A percentile compares a stretch with the other conserved stretches of the same genome.
Conservation (phyloP, 768 basidiomycete genomes). For the Cystobasidium ongulense region DNA sequence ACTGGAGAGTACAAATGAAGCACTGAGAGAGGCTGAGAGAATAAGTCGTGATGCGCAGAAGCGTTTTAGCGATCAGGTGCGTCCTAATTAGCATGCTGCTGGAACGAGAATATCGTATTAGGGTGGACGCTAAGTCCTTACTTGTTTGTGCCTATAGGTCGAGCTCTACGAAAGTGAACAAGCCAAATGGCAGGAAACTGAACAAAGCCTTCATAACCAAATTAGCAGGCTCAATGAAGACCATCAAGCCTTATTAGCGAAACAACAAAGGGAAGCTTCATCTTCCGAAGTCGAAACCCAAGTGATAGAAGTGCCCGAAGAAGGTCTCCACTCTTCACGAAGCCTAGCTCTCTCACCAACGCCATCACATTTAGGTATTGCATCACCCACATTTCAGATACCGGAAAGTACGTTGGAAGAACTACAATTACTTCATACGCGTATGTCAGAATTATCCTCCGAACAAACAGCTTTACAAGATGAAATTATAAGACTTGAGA, state of each 20-base stretch:
- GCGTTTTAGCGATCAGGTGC: slow-evolving; percentile 6
- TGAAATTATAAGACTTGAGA: slow-evolving; percentile 72
- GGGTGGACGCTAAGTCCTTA: too few relatives aligned
- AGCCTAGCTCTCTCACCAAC: slow-evolving; percentile 45
- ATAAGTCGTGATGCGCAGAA: neutral
- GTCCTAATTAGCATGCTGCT: neutral
- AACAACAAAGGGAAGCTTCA: neutral
- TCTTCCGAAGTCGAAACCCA: neutral
- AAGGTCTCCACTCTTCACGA: neutral
- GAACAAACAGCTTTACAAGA: slow-evolving; percentile 70
- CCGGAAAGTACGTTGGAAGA: slow-evolving; percentile 37
- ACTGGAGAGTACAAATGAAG: neutral
- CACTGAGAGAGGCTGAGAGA: slow-evolving; percentile 7
- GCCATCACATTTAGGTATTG: slow-evolving; percentile 28
- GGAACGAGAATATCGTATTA: too few relatives aligned
- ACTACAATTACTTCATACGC: slow-evolving; percentile 29
- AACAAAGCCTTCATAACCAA: slow-evolving; percentile 83
- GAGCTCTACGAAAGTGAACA: slow-evolving; percentile 83
- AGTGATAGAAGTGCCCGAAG: neutral
- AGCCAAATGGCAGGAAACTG: slow-evolving; percentile 84
- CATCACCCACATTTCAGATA: slow-evolving; percentile 36
- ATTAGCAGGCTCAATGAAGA: slow-evolving; percentile 69
- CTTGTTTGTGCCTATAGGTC: too few relatives aligned
- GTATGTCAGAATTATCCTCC: slow-evolving; percentile 51
- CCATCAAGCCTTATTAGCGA: slow-evolving; percentile 48